Evolutionary conservation across 352 stramenopile species (phyloP).

Genomic region (Pythium graminicola): DNA sequence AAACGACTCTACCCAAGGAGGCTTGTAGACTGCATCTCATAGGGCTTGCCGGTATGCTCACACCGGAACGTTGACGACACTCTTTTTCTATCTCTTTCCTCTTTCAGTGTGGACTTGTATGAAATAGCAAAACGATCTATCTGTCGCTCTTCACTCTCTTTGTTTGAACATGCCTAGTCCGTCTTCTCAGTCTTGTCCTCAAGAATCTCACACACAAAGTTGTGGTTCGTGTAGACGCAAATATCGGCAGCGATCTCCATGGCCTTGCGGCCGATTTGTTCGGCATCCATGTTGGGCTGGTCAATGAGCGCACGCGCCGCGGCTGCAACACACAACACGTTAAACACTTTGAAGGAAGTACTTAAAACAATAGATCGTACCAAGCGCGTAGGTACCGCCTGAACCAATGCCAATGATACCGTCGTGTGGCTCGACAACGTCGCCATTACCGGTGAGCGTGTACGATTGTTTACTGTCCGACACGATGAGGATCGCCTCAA

Average conservation of each 20-base stretch:
- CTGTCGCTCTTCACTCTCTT: conserved; percentile 9
- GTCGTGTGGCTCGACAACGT: conserved; percentile 96
- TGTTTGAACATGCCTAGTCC: conserved; percentile 27
- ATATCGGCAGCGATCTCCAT: conserved; percentile 97
- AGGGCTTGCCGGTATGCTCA: not conserved
- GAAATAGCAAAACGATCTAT: conserved; percentile 27
- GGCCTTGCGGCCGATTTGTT: conserved; percentile 90
- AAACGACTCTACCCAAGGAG: too few species aligned
- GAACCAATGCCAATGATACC: conserved; percentile 95
- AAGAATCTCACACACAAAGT: conserved; percentile 92
- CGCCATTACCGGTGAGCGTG: conserved; percentile 97
- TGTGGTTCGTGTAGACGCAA: conserved; percentile 98
- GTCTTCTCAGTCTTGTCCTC: conserved; percentile 55
- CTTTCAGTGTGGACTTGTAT: conserved; percentile 23
- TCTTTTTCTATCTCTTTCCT: conserved; percentile 8
- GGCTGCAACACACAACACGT: conserved; percentile 38
- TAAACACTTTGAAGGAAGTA: not conserved
- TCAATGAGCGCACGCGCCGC: conserved; percentile 95
- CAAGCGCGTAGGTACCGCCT: conserved; percentile 90
- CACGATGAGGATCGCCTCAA: conserved; percentile 94
- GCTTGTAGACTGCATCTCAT: too few species aligned
- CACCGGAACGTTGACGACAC: conserved; percentile 4
- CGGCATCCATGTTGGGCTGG: conserved; percentile 88
- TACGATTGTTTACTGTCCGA: conserved; percentile 94
- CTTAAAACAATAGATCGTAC: conserved; percentile 18